phyloP scores from a whole-genome alignment of 1,139 yeast genomes.

The Hyphopichia pseudoburtonii region DNA sequence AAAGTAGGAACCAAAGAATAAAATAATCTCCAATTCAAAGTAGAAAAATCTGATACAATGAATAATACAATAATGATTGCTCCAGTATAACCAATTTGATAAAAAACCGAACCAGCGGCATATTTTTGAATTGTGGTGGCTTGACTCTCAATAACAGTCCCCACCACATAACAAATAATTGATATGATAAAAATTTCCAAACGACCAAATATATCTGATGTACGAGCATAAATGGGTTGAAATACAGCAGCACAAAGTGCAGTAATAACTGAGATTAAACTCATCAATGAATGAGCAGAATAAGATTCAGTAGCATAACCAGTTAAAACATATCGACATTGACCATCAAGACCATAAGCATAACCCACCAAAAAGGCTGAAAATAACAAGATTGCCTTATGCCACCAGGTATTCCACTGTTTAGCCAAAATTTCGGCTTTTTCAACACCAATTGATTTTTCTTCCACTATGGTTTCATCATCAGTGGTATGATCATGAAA shows the following conservation, averaged over 20 bases:
- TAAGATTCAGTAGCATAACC: slow-evolving; percentile 54
- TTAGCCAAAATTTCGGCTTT: slow-evolving; percentile 34
- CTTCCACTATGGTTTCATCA: slow-evolving; percentile 1
- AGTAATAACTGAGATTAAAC: slow-evolving; percentile 59
- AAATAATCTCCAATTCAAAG: slow-evolving; percentile 62
- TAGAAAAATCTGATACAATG: slow-evolving; percentile 57
- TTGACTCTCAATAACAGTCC: slow-evolving; percentile 64
- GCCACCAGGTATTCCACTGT: slow-evolving; percentile 23
- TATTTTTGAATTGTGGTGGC: slow-evolving; percentile 58
- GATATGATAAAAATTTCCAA: slow-evolving; percentile 49
- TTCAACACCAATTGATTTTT: slow-evolving; percentile 24
- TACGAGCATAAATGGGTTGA: slow-evolving; percentile 59
- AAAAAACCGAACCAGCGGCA: slow-evolving; percentile 67
- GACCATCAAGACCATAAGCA: slow-evolving; percentile 25
- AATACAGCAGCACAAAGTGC: slow-evolving; percentile 40
- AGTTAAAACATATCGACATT: slow-evolving; percentile 31
- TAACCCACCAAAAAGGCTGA: slow-evolving; percentile 29
- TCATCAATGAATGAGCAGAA: slow-evolving; percentile 52
- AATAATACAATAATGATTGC: slow-evolving; percentile 49
- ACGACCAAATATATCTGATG: slow-evolving; percentile 65
- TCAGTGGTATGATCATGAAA: slow-evolving; percentile 1
- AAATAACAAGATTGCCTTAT: slow-evolving; percentile 17
- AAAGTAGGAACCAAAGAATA: slow-evolving; percentile 57
- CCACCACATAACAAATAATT: slow-evolving; percentile 56
- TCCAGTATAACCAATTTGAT: slow-evolving; percentile 65